These are phyloP conservation scores for Linanthus parryae DNA, from an alignment of 148 eudicot genomes.

Conservation along the genomic window DNA sequence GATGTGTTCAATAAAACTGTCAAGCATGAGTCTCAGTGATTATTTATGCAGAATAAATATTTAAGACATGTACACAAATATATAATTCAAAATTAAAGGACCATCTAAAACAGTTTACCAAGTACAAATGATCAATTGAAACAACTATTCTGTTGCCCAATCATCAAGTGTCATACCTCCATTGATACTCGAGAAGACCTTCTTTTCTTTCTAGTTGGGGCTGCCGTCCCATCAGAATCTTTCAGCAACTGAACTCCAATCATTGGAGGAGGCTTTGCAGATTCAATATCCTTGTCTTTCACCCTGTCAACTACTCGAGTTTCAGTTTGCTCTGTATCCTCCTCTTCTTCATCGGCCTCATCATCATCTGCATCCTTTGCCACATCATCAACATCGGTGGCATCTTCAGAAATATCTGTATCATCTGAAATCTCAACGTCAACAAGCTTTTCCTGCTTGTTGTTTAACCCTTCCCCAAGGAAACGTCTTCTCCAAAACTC, in stretches of 20 bases:
- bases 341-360: constrained; percentile 80
- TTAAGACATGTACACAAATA: too few relatives aligned
- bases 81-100: too few relatives aligned
- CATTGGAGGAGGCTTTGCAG: constrained; percentile 86
- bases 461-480: constrained; percentile 69
- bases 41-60: too few relatives aligned
- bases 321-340: constrained; percentile 69
- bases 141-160: too few relatives aligned
- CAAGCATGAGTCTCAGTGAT: too few relatives aligned
- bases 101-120: too few relatives aligned
- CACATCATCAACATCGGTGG: constrained; percentile 50
- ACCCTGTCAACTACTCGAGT: constrained; percentile 59
- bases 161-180: constrained; percentile 36
- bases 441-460: constrained; percentile 34
- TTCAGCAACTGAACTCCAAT: constrained; percentile 86
- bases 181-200: constrained; percentile 33
- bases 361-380: constrained; percentile 70
- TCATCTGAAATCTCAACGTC: constrained; percentile 33
- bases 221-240: constrained; percentile 49
- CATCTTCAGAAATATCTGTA: constrained; percentile 52
- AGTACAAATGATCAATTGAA: too few relatives aligned
- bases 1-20: too few relatives aligned
- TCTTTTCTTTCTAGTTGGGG: constrained; percentile 59
- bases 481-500: constrained; percentile 96
- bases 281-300: constrained; percentile 72